Evolutionary conservation across 1,139 yeast genomes (phyloP).

Genomic region (Taphrina flavorubra): DNA sequence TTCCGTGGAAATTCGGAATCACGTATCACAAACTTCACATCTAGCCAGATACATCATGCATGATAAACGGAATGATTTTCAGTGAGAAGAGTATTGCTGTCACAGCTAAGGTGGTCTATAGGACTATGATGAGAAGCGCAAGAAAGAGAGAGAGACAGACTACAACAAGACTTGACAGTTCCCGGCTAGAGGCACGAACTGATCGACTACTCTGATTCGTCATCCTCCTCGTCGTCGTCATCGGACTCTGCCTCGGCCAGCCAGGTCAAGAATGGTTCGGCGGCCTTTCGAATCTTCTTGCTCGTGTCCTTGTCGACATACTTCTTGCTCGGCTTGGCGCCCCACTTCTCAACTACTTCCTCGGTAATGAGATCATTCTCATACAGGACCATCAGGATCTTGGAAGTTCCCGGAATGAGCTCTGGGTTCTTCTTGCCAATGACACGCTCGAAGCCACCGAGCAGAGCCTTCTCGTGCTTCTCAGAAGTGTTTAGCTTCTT

Average conservation of each 20-base stretch:
- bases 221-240: constrained; percentile 59
- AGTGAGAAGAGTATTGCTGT: constrained; percentile 11
- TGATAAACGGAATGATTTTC: background rate
- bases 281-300: constrained; percentile 93
- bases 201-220: constrained; percentile 45
- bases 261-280: constrained; percentile 95
- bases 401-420: constrained; percentile 76
- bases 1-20: background rate
- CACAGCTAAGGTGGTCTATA: background rate
- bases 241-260: constrained; percentile 91
- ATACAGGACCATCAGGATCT: constrained; percentile 78
- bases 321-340: constrained; percentile 88
- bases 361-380: constrained; percentile 84
- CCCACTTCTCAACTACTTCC: constrained; percentile 82
- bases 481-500: constrained; percentile 68
- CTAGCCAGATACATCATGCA: background rate
- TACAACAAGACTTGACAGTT: background rate
- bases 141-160: background rate
- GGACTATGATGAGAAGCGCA: background rate
- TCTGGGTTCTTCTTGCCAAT: constrained; percentile 81
- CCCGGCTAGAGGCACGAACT: too few relatives aligned
- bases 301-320: constrained; percentile 90
- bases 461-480: constrained; percentile 79
- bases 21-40: too few relatives aligned
- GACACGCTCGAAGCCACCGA: constrained; percentile 95